Percentiles rank a stretch among this genome's conserved stretches.
phyloP scores from a whole-genome alignment of 1,284 basidiomycete species.

The Vanrija pseudolonga region DNA sequence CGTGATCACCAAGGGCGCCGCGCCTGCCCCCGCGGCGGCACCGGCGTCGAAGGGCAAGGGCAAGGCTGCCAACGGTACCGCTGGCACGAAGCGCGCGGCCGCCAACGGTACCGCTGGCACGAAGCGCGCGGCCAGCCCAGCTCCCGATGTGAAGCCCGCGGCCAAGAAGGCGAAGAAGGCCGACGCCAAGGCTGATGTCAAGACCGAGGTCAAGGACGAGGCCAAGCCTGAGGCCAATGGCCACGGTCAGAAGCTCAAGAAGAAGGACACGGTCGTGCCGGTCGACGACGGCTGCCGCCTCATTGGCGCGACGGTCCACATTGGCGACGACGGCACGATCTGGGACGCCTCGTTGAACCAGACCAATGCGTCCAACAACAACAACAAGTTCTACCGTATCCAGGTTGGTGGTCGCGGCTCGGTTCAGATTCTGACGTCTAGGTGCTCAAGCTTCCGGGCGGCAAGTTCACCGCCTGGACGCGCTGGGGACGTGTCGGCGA shows the following conservation, averaged over 20 bases:
- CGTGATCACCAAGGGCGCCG: neutral
- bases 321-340: conserved; percentile 51
- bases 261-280: conserved; percentile 1
- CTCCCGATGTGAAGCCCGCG: neutral
- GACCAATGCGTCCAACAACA: conserved; percentile 60
- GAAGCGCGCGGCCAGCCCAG: conserved; percentile 4
- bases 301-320: conserved; percentile 52
- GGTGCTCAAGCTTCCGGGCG: neutral
- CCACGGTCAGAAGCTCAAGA: neutral
- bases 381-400: conserved; percentile 56
- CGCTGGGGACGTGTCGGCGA: conserved; percentile 25
- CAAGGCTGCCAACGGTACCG: neutral
- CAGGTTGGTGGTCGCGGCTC: conserved; percentile 7
- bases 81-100: conserved; percentile 1
- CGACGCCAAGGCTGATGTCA: neutral
- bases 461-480: conserved; percentile 10
- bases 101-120: conserved; percentile 1
- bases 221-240: neutral
- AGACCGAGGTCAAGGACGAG: neutral
- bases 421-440: neutral
- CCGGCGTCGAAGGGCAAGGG: neutral
- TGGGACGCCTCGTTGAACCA: conserved; percentile 70
- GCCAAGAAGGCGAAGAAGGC: conserved; percentile 7
- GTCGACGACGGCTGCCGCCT: conserved; percentile 9
- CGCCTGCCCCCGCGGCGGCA: neutral